These are phyloP conservation scores for Anisodus tanguticus DNA, from an alignment of 257 asterid species.

Conservation along the genomic window DNA sequence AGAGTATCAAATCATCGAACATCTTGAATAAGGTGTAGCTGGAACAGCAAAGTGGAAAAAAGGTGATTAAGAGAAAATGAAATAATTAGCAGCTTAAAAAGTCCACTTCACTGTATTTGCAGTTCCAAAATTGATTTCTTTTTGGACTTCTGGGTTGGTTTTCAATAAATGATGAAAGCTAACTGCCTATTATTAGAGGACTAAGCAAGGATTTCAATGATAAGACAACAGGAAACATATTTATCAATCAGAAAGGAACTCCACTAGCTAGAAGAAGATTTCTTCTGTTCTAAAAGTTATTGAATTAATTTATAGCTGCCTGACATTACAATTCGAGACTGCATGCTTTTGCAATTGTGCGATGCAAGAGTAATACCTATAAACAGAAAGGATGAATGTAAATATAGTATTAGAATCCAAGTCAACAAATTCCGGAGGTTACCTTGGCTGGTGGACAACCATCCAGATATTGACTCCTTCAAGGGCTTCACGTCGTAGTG, in stretches of 20 bases:
- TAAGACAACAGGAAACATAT: background rate
- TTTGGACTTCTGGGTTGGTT: background rate
- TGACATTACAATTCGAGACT: background rate
- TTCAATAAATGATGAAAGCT: slow-evolving; percentile 12
- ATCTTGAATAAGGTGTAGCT: slow-evolving; percentile 85
- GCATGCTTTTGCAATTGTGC: slow-evolving; percentile 1
- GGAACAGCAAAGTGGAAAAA: slow-evolving; percentile 42
- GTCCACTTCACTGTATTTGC: slow-evolving; percentile 12
- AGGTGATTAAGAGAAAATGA: slow-evolving; percentile 22
- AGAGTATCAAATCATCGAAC: slow-evolving; percentile 91
- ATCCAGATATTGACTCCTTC: slow-evolving; percentile 95
- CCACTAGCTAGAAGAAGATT: slow-evolving; percentile 29
- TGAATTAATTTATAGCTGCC: slow-evolving; percentile 13
- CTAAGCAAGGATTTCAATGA: slow-evolving; percentile 7
- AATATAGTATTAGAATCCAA: slow-evolving; percentile 20
- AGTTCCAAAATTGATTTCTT: background rate
- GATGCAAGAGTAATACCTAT: slow-evolving; percentile 16
- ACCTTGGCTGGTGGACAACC: slow-evolving; percentile 99
- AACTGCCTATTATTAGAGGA: background rate
- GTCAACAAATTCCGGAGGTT: slow-evolving; percentile 25
- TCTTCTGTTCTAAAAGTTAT: background rate
- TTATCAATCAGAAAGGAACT: slow-evolving; percentile 1
- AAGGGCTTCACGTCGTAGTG: slow-evolving; percentile 89
- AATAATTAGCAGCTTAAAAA: background rate
- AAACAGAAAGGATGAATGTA: background rate